Evolutionary conservation across 257 asterid genomes (phyloP).

Genomic region (Capsicum baccatum): DNA sequence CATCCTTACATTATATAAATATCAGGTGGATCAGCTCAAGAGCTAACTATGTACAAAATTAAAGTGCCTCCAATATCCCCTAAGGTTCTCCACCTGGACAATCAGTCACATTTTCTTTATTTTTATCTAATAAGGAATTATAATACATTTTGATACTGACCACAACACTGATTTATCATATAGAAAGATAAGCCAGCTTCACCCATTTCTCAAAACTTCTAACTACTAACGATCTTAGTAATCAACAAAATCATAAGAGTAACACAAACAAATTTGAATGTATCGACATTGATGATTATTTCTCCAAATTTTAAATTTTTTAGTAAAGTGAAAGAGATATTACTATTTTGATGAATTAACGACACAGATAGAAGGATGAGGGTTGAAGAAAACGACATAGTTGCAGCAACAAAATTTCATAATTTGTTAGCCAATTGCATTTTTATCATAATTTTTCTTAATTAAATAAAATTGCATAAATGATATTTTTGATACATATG

Average conservation of each 20-base stretch:
- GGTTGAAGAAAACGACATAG: not conserved
- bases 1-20: not conserved
- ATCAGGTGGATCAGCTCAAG: not conserved
- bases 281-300: not conserved
- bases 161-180: not conserved
- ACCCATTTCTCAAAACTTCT: not conserved
- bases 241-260: not conserved
- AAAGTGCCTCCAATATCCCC: not conserved
- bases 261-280: not conserved
- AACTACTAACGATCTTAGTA: not conserved
- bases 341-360: constrained; percentile 6
- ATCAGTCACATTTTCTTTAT: not conserved
- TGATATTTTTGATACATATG: no score
- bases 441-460: no score
- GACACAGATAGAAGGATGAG: not conserved
- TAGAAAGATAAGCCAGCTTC: not conserved
- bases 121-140: not conserved
- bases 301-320: not conserved
- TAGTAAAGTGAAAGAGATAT: constrained; percentile 5
- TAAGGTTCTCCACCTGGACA: not conserved
- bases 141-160: not conserved
- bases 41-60: not conserved
- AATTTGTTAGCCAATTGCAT: no score
- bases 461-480: no score
- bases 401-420: not conserved